phyloP scores from a whole-genome alignment of 352 stramenopile genomes.

The Globisporangium solare region DNA sequence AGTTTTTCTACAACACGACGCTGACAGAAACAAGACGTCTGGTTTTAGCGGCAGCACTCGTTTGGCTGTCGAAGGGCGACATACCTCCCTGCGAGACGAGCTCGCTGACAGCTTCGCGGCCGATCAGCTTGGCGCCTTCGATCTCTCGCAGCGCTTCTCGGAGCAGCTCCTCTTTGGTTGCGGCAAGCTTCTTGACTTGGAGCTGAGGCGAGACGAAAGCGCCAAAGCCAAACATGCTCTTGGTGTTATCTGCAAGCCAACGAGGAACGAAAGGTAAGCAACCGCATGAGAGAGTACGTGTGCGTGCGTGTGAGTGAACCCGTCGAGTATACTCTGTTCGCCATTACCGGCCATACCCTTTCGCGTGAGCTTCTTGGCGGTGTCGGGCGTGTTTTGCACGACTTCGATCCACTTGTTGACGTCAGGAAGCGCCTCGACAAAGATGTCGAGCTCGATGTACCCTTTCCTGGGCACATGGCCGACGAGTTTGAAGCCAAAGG shows the following conservation, averaged over 20 bases:
- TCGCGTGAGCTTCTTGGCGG: slow-evolving; percentile 42
- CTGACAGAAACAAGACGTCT: too few species aligned
- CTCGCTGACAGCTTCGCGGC: slow-evolving; percentile 62
- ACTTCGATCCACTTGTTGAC: slow-evolving; percentile 81
- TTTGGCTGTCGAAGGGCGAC: not conserved
- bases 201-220: slow-evolving; percentile 37
- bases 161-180: slow-evolving; percentile 60
- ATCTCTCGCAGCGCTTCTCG: slow-evolving; percentile 70
- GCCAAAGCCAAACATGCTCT: slow-evolving; percentile 58
- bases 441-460: slow-evolving; percentile 80
- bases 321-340: too few species aligned
- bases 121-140: slow-evolving; percentile 65
- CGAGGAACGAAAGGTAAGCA: not conserved
- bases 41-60: not conserved
- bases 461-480: slow-evolving; percentile 70
- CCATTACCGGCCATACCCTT: slow-evolving; percentile 6
- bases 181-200: slow-evolving; percentile 61
- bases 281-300: too few species aligned
- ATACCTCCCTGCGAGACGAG: slow-evolving; percentile 62
- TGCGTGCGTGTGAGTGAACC: too few species aligned
- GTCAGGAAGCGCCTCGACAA: slow-evolving; percentile 56
- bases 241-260: slow-evolving; percentile 26
- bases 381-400: slow-evolving; percentile 61
- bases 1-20: slow-evolving; percentile 52
- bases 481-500: slow-evolving; percentile 84